A percentile compares a stretch with the other conserved stretches of the same genome.
Evolutionary conservation across 2,329 filamentous ascomycete genomes (phyloP).

Genomic region (Microcyclosporella mali): DNA sequence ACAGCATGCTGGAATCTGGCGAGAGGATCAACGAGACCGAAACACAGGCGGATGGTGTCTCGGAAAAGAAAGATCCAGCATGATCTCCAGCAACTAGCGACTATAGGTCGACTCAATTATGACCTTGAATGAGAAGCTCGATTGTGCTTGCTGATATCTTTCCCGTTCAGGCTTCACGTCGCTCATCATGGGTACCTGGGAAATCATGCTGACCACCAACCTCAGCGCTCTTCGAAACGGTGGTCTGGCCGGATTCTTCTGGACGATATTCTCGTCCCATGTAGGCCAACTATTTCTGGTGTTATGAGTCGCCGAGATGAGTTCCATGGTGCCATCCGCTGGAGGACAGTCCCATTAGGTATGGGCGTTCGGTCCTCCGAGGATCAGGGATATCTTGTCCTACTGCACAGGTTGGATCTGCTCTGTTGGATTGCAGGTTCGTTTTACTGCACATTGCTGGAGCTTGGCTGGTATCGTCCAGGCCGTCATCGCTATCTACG

Average conservation of each 20-base stretch:
- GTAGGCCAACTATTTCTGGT: constrained; percentile 30
- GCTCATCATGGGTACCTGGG: constrained; percentile 49
- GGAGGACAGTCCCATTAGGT: constrained; percentile 32
- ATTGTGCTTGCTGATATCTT: no score
- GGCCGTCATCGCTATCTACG: constrained; percentile 40
- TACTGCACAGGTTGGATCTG: constrained; percentile 37
- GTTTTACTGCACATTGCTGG: constrained; percentile 39
- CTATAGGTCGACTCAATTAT: constrained; percentile 18
- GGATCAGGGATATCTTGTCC: constrained; percentile 39
- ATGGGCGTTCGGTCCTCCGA: constrained; percentile 39
- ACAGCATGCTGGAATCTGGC: background rate
- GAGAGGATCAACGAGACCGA: constrained; percentile 3
- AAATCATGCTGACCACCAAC: constrained; percentile 32
- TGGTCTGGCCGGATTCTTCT: constrained; percentile 27
- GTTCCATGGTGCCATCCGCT: constrained; percentile 26
- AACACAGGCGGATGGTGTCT: constrained; percentile 1
- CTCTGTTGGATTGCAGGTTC: constrained; percentile 38
- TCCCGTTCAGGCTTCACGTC: constrained; percentile 35
- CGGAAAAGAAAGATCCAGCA: constrained; percentile 20
- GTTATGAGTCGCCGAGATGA: constrained; percentile 32
- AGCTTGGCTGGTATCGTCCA: constrained; percentile 43
- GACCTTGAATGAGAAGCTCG: constrained; percentile 35
- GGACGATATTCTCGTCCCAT: constrained; percentile 25
- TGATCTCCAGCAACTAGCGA: constrained; percentile 21
- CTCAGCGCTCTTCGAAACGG: constrained; percentile 23